phyloP scores from a whole-genome alignment of 495 filamentous ascomycete species.

The Cladorrhinum samala region DNA sequence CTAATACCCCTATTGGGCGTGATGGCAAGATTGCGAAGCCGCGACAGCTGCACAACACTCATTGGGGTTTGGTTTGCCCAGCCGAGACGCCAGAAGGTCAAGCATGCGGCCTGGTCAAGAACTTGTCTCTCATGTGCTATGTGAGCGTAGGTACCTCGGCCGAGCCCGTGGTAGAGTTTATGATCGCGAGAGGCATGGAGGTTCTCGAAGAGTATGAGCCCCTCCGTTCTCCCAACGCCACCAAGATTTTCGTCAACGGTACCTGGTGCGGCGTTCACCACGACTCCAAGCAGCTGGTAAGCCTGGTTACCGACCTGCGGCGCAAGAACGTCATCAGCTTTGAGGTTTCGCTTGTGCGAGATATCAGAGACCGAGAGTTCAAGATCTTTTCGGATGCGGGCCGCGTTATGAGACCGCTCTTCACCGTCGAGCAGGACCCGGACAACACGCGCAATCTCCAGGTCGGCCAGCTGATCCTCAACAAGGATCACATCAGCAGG shows the following conservation, averaged over 20 bases:
- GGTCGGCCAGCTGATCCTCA: slow-evolving; percentile 72
- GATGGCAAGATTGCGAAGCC: slow-evolving; percentile 98
- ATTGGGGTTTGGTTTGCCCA: slow-evolving; percentile 97
- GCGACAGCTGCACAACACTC: slow-evolving; percentile 95
- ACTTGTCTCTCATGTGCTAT: slow-evolving; percentile 95
- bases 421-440: slow-evolving; percentile 66
- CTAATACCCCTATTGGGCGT: slow-evolving; percentile 94
- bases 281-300: slow-evolving; percentile 73
- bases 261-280: slow-evolving; percentile 93
- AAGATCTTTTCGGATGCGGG: slow-evolving; percentile 98
- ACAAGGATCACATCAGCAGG: slow-evolving; percentile 72
- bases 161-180: slow-evolving; percentile 87
- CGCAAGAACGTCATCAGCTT: slow-evolving; percentile 70
- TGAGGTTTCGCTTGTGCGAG: slow-evolving; percentile 87
- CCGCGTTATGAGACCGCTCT: slow-evolving; percentile 86
- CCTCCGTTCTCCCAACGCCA: slow-evolving; percentile 78
- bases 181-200: slow-evolving; percentile 92
- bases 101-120: slow-evolving; percentile 97
- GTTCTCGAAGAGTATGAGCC: slow-evolving; percentile 95
- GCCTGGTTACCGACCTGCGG: slow-evolving; percentile 68
- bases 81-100: slow-evolving; percentile 98
- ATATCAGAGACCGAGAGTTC: slow-evolving; percentile 95
- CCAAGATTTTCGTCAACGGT: slow-evolving; percentile 96
- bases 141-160: slow-evolving; percentile 89
- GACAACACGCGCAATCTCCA: slow-evolving; percentile 62